phyloP scores from a whole-genome alignment of 73 alveolate species.

The Paramecium sonneborni region DNA sequence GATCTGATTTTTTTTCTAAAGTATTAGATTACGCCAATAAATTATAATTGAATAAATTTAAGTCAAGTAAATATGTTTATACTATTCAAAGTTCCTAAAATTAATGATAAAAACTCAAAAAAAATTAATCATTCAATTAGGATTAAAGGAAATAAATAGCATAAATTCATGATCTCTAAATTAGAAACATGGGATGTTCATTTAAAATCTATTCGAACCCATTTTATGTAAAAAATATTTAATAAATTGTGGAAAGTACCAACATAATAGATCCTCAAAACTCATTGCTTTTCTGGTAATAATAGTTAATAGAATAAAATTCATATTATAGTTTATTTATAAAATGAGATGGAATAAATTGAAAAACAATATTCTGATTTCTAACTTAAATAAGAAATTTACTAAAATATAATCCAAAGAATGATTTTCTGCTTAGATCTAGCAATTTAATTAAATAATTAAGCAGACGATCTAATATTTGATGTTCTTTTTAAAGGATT shows the following conservation, averaged over 20 bases:
- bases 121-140: background rate
- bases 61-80: background rate
- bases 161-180: constrained; percentile 40
- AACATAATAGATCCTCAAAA: background rate
- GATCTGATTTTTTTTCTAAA: background rate
- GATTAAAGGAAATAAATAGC: background rate
- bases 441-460: background rate
- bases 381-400: background rate
- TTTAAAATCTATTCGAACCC: constrained; percentile 51
- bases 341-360: background rate
- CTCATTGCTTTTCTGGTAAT: background rate
- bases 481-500: constrained; percentile 40
- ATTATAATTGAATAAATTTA: background rate
- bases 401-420: background rate
- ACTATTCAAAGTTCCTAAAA: background rate
- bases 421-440: constrained; percentile 12
- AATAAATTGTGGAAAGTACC: constrained; percentile 49
- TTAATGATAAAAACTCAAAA: background rate
- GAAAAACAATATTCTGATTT: background rate
- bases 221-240: constrained; percentile 29
- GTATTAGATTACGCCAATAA: background rate
- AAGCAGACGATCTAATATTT: constrained; percentile 2
- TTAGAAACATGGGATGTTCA: constrained; percentile 44
- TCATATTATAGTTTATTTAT: background rate
- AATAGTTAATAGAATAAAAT: background rate